Evolutionary conservation across 1,284 basidiomycete species (phyloP), one percentile per base, ranked within the genome.

Genomic region (Cystobasidium pallidum): DNA sequence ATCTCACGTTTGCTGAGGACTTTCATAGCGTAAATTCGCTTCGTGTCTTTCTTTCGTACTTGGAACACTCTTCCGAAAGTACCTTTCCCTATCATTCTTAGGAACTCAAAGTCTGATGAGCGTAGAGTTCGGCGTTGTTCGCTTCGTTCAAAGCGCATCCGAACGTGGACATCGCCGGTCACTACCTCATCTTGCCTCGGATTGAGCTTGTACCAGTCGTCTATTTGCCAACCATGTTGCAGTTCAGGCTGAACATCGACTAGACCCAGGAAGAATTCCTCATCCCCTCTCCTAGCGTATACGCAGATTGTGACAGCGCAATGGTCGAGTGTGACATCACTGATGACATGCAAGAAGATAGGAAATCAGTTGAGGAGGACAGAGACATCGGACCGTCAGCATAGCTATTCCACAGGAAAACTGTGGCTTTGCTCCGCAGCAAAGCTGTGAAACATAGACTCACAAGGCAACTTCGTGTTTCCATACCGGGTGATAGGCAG

Each of bases 61-160:
- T 99, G 96, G 85, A 98, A 99, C 26, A 99, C 95, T 13, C 92
- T 90, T n/a, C 96, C 96, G 81, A 99, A 99, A 0, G 96, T 99
- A 4, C 96, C 96, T 65, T 93, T 89, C 58, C 96, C 96, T 82
- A 99, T 99, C 76, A 99, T 89, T 82, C 97, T 97, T 80, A 99
- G 88, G 83, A 98, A 97, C 79, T 99, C 96, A 80, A 99, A 99
- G 81, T 99, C 95, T 80, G 78, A 76, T 13, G 81, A 80, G 13
- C 77, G 78, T 3, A 83, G 75, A 11, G 68, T 71, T 17, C 68
- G 47, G 7, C 68, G 59, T 43, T 32, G 43, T 85, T 93, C 89
- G 83, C 86, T 88, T 73, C 91, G 89, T 80, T 94, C 93, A 81
- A 94, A 99, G 43, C 91, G 92, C 73, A 95, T 88, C 83, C 98